A percentile compares a stretch with the other conserved stretches of the same genome.
These are phyloP conservation scores for Desmodesmus armatus DNA, from an alignment of 139 green algal genomes.

Conservation along the genomic window DNA sequence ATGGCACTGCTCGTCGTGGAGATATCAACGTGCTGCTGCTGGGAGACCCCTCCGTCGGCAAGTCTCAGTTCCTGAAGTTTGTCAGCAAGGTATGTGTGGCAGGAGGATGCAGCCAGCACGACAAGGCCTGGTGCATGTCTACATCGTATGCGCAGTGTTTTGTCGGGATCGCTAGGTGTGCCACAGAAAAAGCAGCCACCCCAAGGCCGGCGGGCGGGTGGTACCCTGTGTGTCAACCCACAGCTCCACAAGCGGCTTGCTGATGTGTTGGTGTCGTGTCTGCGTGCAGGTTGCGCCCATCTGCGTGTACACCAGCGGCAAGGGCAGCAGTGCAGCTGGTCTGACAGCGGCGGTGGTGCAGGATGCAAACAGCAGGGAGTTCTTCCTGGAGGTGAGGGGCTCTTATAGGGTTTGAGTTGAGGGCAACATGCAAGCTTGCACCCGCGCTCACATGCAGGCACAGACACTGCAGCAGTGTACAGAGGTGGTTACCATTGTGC, in stretches of 20 bases:
- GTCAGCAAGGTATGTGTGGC: slow-evolving; percentile 85
- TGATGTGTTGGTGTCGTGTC: too few species aligned
- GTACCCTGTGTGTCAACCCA: neutral
- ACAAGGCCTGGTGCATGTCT: too few species aligned
- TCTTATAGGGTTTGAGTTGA: neutral
- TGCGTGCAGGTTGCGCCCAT: slow-evolving; percentile 75
- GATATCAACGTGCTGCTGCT: slow-evolving; percentile 99
- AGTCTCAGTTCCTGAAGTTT: slow-evolving; percentile 99
- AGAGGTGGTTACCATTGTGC: neutral
- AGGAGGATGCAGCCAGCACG: too few species aligned
- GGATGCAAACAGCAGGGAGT: slow-evolving; percentile 66
- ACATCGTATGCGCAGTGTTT: too few species aligned
- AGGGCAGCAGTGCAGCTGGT: slow-evolving; percentile 94
- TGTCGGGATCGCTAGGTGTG: too few species aligned
- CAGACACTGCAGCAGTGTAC: neutral
- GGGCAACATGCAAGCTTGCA: too few species aligned
- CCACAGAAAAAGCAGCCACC: too few species aligned
- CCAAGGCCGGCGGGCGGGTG: too few species aligned
- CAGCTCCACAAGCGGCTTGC: neutral
- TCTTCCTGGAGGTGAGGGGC: slow-evolving; percentile 67
- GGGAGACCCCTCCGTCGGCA: slow-evolving; percentile 97
- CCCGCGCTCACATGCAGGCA: too few species aligned
- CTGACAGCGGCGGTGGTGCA: slow-evolving; percentile 93
- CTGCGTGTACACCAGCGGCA: slow-evolving; percentile 98
- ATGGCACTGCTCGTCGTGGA: slow-evolving; percentile 88